phyloP scores from a whole-genome alignment of 768 basidiomycete species.

The Gymnopilus junonius region DNA sequence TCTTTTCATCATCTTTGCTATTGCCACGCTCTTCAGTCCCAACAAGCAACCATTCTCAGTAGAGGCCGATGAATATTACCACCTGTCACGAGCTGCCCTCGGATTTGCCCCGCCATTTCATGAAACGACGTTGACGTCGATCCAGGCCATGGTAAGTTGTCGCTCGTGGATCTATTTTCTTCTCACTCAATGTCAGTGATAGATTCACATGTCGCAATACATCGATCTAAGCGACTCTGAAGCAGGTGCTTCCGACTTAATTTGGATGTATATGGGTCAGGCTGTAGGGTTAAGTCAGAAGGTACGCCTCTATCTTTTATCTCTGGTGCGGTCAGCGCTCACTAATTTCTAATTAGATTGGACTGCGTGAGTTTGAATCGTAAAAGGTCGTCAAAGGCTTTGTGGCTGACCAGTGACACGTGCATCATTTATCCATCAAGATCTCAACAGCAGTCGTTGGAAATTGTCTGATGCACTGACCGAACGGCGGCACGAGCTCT shows the following conservation, averaged over 20 bases:
- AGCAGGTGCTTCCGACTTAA: conserved; percentile 46
- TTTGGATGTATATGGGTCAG: conserved; percentile 63
- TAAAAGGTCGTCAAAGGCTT: background rate
- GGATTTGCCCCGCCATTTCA: conserved; percentile 48
- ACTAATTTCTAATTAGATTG: conserved; percentile 35
- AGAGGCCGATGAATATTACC: conserved; percentile 65
- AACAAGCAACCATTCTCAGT: conserved; percentile 48
- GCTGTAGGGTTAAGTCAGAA: conserved; percentile 62
- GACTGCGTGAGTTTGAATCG: conserved; percentile 59
- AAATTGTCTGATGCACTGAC: conserved; percentile 49
- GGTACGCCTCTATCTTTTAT: conserved; percentile 42
- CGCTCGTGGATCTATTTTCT: conserved; percentile 1
- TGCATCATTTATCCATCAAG: conserved; percentile 33
- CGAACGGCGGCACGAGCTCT: conserved; percentile 56
- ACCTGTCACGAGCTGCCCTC: conserved; percentile 58
- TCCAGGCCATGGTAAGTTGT: conserved; percentile 57
- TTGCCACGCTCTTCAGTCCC: conserved; percentile 67
- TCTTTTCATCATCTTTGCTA: conserved; percentile 67
- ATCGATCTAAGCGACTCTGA: conserved; percentile 60
- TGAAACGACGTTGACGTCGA: conserved; percentile 56
- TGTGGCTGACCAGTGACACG: background rate
- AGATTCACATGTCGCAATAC: conserved; percentile 53
- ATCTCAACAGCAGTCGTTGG: conserved; percentile 66
- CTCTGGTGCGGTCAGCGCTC: background rate
- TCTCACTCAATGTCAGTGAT: background rate